Evolutionary conservation across 2,329 filamentous ascomycete species (phyloP).

Genomic region (Bipolaris oryzae): DNA sequence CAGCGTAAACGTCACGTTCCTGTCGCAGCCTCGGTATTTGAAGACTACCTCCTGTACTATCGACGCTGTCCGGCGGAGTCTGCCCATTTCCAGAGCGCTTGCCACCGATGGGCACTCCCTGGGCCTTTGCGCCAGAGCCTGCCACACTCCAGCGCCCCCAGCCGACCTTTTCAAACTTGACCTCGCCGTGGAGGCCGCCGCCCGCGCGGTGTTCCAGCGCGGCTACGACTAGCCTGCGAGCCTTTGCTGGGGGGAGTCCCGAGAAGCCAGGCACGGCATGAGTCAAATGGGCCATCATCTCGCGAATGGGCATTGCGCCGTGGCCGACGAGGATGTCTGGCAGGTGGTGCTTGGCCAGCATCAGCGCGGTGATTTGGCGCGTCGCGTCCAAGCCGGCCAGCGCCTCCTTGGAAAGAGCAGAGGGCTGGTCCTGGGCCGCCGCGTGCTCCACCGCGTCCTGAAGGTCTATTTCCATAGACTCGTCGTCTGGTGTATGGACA

Average conservation of each 20-base stretch:
- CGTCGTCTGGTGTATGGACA: slow-evolving; percentile 54
- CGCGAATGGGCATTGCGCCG: slow-evolving; percentile 89
- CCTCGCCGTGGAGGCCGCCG: slow-evolving; percentile 67
- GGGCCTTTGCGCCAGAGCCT: slow-evolving; percentile 59
- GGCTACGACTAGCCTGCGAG: slow-evolving; percentile 87
- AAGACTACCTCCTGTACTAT: slow-evolving; percentile 49
- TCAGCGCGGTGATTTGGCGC: slow-evolving; percentile 80
- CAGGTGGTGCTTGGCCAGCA: slow-evolving; percentile 88
- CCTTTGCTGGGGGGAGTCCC: slow-evolving; percentile 85
- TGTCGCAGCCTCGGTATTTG: slow-evolving; percentile 52
- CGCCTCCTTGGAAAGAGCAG: slow-evolving; percentile 56
- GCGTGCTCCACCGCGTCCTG: slow-evolving; percentile 68
- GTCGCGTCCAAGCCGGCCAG: slow-evolving; percentile 69
- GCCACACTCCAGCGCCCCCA: slow-evolving; percentile 91
- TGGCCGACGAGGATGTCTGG: slow-evolving; percentile 88
- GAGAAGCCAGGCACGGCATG: slow-evolving; percentile 93
- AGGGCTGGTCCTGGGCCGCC: slow-evolving; percentile 52
- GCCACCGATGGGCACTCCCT: slow-evolving; percentile 48
- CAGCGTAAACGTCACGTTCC: slow-evolving; percentile 52
- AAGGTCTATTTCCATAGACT: slow-evolving; percentile 81
- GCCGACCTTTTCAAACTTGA: slow-evolving; percentile 92
- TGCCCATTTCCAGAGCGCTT: slow-evolving; percentile 34
- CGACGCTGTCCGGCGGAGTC: slow-evolving; percentile 60
- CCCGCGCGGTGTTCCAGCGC: slow-evolving; percentile 81
- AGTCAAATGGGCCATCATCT: slow-evolving; percentile 93